Evolutionary conservation across 352 stramenopile genomes (phyloP).

Genomic region (Pythium folliculosum): DNA sequence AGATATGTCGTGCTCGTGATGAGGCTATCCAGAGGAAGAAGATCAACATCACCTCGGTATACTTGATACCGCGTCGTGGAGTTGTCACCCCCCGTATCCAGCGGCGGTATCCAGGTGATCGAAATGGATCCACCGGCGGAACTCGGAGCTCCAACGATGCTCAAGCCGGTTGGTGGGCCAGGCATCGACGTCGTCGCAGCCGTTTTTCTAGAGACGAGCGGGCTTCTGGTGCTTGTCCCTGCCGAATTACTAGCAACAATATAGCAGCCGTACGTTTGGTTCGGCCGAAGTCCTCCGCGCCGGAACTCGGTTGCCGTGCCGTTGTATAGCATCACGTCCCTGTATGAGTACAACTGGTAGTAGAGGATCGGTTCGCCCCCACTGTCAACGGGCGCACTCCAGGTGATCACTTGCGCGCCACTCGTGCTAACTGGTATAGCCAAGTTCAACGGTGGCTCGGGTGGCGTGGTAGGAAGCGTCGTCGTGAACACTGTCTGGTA

Average conservation of each 20-base stretch:
- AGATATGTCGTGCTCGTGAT: slow-evolving; percentile 23
- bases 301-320: slow-evolving; percentile 39
- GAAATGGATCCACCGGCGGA: slow-evolving; percentile 44
- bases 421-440: slow-evolving; percentile 34
- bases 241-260: slow-evolving; percentile 44
- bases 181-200: slow-evolving; percentile 29
- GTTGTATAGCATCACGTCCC: slow-evolving; percentile 41
- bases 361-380: slow-evolving; percentile 36
- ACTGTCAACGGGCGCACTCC: slow-evolving; percentile 39
- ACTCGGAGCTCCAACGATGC: not conserved
- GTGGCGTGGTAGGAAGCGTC: slow-evolving; percentile 34
- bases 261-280: slow-evolving; percentile 49
- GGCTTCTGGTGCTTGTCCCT: slow-evolving; percentile 39
- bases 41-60: slow-evolving; percentile 32
- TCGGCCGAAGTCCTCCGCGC: slow-evolving; percentile 35
- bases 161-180: slow-evolving; percentile 30
- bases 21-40: slow-evolving; percentile 16
- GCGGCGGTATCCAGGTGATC: slow-evolving; percentile 40
- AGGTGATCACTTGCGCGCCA: slow-evolving; percentile 48
- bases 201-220: slow-evolving; percentile 28
- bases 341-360: slow-evolving; percentile 43
- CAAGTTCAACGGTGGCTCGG: slow-evolving; percentile 40
- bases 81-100: slow-evolving; percentile 46
- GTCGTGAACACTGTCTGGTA: slow-evolving; percentile 40
- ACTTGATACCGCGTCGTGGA: slow-evolving; percentile 42